Percentiles rank a stretch among this genome's conserved stretches.
Evolutionary conservation across 768 basidiomycete genomes (phyloP).

Genomic region (Neoboletus brunneissimus): DNA sequence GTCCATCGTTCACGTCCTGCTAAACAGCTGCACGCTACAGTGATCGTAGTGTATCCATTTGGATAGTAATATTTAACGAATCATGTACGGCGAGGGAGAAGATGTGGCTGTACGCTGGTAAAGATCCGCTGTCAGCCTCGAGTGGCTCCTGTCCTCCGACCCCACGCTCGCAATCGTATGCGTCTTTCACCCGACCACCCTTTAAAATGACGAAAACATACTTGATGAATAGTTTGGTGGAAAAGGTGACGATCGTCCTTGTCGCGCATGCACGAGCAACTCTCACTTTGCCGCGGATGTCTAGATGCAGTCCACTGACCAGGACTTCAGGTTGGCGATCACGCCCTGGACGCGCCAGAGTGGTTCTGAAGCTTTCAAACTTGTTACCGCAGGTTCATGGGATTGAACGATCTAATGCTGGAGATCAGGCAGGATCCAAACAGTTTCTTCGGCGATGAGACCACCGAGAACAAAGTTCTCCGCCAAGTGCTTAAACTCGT

Average conservation of each 20-base stretch:
- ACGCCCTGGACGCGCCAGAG: constrained; percentile 13
- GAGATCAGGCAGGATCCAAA: constrained; percentile 79
- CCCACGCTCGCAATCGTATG: neutral
- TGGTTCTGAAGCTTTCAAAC: constrained; percentile 15
- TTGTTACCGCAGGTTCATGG: constrained; percentile 79
- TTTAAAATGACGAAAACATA: constrained; percentile 79
- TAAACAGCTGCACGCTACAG: neutral
- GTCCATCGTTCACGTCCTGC: neutral
- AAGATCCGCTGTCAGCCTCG: neutral
- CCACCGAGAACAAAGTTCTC: constrained; percentile 79
- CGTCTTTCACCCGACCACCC: neutral
- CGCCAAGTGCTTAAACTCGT: constrained; percentile 82
- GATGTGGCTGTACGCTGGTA: constrained; percentile 14
- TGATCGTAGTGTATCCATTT: neutral
- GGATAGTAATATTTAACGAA: neutral
- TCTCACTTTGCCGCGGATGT: constrained; percentile 6
- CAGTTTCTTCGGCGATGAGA: constrained; percentile 81
- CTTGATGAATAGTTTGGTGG: constrained; percentile 79
- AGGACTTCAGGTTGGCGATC: constrained; percentile 73
- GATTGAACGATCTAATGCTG: constrained; percentile 88
- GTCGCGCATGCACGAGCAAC: neutral
- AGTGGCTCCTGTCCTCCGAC: constrained; percentile 24
- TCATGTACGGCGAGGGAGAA: too few species aligned
- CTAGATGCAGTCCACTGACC: constrained; percentile 88
- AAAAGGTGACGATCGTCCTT: constrained; percentile 51